phyloP scores from a whole-genome alignment of 1,284 basidiomycete species.

The Cutaneotrichosporon dermatis region DNA sequence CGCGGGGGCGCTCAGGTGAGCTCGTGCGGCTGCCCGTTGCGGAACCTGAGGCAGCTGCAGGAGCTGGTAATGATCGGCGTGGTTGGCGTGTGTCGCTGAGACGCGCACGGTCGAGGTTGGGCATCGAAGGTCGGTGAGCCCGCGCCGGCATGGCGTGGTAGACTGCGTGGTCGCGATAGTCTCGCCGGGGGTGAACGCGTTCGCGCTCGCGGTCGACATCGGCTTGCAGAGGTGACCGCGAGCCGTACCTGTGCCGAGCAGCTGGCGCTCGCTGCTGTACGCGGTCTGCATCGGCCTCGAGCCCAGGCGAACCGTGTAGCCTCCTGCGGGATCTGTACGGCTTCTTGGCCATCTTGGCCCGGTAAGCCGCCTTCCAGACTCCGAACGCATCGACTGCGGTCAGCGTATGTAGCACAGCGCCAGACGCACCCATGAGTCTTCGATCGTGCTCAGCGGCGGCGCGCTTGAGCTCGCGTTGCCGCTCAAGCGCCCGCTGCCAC shows the following conservation, averaged over 20 bases:
- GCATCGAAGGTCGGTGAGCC: background rate
- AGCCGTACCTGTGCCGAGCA: background rate
- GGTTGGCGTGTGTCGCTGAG: background rate
- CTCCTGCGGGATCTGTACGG: slow-evolving; percentile 2
- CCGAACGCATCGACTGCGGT: slow-evolving; percentile 33
- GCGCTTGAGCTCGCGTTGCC: slow-evolving; percentile 9
- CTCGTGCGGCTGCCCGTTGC: no score
- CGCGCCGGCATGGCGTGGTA: no score
- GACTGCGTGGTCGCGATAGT: background rate
- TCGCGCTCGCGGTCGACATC: background rate
- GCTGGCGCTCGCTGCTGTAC: no score
- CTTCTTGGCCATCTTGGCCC: slow-evolving; percentile 20
- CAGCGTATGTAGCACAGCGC: background rate
- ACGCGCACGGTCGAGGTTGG: background rate
- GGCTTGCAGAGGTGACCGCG: slow-evolving; percentile 1
- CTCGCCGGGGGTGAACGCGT: background rate
- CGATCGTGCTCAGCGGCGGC: slow-evolving; percentile 12
- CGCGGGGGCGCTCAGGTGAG: background rate
- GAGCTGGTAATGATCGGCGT: background rate
- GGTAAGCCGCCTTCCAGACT: slow-evolving; percentile 30
- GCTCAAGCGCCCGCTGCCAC: slow-evolving; percentile 14
- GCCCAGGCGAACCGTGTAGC: background rate
- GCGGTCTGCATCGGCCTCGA: background rate
- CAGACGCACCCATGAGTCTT: slow-evolving; percentile 28
- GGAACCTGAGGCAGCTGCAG: background rate